A percentile compares a stretch with the other conserved stretches of the same genome.
phyloP scores from a whole-genome alignment of 345 rosid species.

The Iberis pinnata region DNA sequence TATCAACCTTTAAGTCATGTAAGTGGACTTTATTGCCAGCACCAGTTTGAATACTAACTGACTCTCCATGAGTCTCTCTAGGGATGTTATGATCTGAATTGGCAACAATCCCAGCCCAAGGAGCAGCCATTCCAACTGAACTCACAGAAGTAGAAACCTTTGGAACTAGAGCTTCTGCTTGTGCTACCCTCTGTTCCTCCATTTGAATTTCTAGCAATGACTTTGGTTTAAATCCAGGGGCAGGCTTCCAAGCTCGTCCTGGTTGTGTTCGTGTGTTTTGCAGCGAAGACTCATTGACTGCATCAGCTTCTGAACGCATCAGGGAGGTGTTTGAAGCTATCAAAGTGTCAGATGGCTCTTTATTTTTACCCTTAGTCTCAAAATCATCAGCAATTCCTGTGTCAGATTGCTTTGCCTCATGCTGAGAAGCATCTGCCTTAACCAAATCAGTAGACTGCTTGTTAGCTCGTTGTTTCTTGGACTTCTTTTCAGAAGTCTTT shows the following conservation, averaged over 20 bases:
- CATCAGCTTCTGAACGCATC: conserved; percentile 30
- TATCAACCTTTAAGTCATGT: conserved; percentile 66
- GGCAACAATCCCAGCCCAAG: conserved; percentile 74
- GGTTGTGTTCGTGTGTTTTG: conserved; percentile 35
- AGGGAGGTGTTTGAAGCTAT: conserved; percentile 6
- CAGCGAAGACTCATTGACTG: conserved; percentile 33
- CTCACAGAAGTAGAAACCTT: conserved; percentile 39
- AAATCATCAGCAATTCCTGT: conserved; percentile 33
- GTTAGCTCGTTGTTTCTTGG: conserved; percentile 64
- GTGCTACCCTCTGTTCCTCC: conserved; percentile 78
- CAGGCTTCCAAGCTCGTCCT: conserved; percentile 88
- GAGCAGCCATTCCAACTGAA: conserved; percentile 41
- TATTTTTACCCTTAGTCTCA: conserved; percentile 30
- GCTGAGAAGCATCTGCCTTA: conserved; percentile 38
- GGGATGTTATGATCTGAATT: conserved; percentile 45
- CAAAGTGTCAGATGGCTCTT: conserved; percentile 26
- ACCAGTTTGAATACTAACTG: conserved; percentile 29
- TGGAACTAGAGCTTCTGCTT: conserved; percentile 47
- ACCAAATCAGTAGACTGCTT: conserved; percentile 54
- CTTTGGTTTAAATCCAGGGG: conserved; percentile 91
- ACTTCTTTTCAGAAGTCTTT: conserved; percentile 72
- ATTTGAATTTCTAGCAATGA: conserved; percentile 92
- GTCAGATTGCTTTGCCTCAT: conserved; percentile 43
- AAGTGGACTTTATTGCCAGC: conserved; percentile 55
- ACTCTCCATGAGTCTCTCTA: conserved; percentile 41